Base-by-base conservation (phyloP, 768 basidiomycete species). In the Tylopilus felleus region DNA sequence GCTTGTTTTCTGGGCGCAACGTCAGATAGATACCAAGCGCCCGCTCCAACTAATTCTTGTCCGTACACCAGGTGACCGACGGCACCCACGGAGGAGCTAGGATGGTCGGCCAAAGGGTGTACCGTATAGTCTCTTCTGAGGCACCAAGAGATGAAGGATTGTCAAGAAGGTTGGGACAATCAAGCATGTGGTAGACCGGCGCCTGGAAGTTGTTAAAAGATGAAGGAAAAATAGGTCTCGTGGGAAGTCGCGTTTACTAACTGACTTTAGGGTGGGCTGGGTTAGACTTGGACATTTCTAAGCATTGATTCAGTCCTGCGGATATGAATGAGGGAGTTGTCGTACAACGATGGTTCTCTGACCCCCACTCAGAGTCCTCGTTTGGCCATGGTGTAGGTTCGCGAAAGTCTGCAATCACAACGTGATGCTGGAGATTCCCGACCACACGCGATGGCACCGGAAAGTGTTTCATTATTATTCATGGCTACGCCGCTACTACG, bases 151-250 rank as follows among this genome's bases (percentile, higher is more conserved):
- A 80, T 83, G 79, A 77, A 77, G 68, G 77, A 76, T 71, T 75
- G 77, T 64, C 72, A 63, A 55, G 53, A 47, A 56, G 47, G 36
- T 9, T 53, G 41, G 58, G 68, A 73, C 75, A 77, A 73, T 66
- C 78, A 65, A 77, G 71, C 79, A 82, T 84, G 80, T 84, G 79
- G 77, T 77, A 74, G 63, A 63, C 65, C 61, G 67, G 75, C 64
- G 73, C 78, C 84, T 79, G 74, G 59, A 73, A 73, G 73, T 79
- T 83, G 84, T 84, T 83, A 84, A 84, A 85, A 84, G 80, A 83
- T 83, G 74, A 12, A 66, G 40, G 48, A 65, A 44, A 66, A 52
- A 13, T 1, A 39, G 4, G 8, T 17, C 6, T 8, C 12, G 14
- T 2, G 13, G 25, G 12, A 35, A 22, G 17, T 27, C 17, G 2